Conservation (phyloP, 2,329 filamentous ascomycete species). For the Nigrospora oryzae region DNA sequence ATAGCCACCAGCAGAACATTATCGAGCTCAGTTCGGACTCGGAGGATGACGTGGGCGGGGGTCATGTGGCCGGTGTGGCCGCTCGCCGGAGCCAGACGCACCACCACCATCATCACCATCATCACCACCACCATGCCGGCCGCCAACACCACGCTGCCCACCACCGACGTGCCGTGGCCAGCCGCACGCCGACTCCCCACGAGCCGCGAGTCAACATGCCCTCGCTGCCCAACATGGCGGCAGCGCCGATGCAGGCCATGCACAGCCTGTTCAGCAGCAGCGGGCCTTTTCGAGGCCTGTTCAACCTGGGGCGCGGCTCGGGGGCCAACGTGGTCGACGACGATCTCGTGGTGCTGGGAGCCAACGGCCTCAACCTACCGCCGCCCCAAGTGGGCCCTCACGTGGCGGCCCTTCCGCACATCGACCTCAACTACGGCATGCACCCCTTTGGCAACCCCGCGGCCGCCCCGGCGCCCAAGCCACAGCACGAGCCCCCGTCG, state of each 20-base stretch:
- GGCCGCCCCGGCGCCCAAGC: slow-evolving; percentile 24
- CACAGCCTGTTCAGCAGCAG: too few species aligned
- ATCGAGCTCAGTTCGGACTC: slow-evolving; percentile 20
- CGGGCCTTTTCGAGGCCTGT: too few species aligned
- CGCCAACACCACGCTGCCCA: background rate
- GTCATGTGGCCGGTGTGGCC: background rate
- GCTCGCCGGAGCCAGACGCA: background rate
- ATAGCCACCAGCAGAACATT: slow-evolving; percentile 1
- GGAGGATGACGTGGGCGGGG: slow-evolving; percentile 10
- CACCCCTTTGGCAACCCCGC: slow-evolving; percentile 10
- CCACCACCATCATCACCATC: slow-evolving; percentile 1
- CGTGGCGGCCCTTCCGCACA: slow-evolving; percentile 3
- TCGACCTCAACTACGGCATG: slow-evolving; percentile 16
- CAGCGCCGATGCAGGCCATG: too few species aligned
- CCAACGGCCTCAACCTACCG: slow-evolving; percentile 6
- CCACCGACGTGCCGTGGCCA: background rate
- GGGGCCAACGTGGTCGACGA: slow-evolving; percentile 4
- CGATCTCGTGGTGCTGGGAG: slow-evolving; percentile 15
- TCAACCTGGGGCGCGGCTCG: too few species aligned
- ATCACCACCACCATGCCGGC: background rate
- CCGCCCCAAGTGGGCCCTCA: slow-evolving; percentile 3
- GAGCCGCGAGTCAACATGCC: too few species aligned
- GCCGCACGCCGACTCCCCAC: background rate
- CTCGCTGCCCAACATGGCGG: too few species aligned
- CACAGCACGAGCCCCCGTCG: slow-evolving; percentile 55